Percentiles rank a stretch among this genome's conserved stretches.
Conservation (phyloP, 73 alveolate species). For the Stentor coeruleus region DNA sequence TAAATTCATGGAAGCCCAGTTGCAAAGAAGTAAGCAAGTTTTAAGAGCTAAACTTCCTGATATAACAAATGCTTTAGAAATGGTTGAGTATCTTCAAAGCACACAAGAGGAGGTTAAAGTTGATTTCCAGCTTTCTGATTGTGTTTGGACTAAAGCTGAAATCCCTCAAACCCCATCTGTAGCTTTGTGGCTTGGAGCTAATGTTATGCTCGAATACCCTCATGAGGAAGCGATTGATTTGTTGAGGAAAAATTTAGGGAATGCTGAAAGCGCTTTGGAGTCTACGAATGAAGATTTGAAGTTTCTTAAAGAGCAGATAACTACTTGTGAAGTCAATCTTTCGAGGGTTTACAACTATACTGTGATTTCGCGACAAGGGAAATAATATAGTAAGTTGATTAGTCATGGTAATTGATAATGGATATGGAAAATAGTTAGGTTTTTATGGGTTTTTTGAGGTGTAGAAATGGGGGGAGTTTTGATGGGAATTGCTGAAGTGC, state of each 20-base stretch:
- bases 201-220: slow-evolving; percentile 88
- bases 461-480: too few relatives aligned
- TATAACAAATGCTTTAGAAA: slow-evolving; percentile 81
- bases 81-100: slow-evolving; percentile 55
- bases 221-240: slow-evolving; percentile 77
- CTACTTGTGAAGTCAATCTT: slow-evolving; percentile 87
- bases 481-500: too few relatives aligned
- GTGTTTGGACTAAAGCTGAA: slow-evolving; percentile 88
- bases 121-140: slow-evolving; percentile 83
- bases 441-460: too few relatives aligned
- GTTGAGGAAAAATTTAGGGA: slow-evolving; percentile 62
- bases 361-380: slow-evolving; percentile 36
- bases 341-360: slow-evolving; percentile 87
- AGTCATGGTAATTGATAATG: too few relatives aligned
- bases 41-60: slow-evolving; percentile 88
- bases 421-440: too few relatives aligned
- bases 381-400: too few relatives aligned
- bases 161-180: slow-evolving; percentile 74
- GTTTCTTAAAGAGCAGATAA: slow-evolving; percentile 85
- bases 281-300: slow-evolving; percentile 77
- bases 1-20: slow-evolving; percentile 90
- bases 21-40: slow-evolving; percentile 68
- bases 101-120: slow-evolving; percentile 55
- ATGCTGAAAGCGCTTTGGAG: slow-evolving; percentile 65
- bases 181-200: slow-evolving; percentile 93